phyloP scores from a whole-genome alignment of 2,329 filamentous ascomycete genomes.

The Chrysoporthe cubensis region DNA sequence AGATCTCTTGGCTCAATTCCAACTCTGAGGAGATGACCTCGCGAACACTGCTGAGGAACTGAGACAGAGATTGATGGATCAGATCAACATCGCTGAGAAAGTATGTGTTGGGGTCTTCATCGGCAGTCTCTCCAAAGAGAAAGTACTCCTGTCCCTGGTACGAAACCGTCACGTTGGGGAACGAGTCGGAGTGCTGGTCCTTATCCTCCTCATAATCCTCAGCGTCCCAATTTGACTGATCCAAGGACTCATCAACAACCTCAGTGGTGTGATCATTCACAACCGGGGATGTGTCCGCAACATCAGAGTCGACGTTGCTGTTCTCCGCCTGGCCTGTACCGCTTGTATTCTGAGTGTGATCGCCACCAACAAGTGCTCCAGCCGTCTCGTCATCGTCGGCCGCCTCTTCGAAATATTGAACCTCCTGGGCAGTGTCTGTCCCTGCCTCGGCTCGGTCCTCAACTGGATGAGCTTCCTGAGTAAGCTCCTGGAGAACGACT shows the following conservation, averaged over 20 bases:
- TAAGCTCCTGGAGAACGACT: background rate
- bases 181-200: conserved; percentile 20
- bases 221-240: conserved; percentile 16
- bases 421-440: conserved; percentile 5
- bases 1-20: conserved; percentile 50
- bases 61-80: conserved; percentile 49
- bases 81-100: conserved; percentile 51
- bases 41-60: conserved; percentile 50
- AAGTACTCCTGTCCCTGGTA: conserved; percentile 40
- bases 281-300: background rate
- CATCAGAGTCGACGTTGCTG: background rate
- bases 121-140: conserved; percentile 39
- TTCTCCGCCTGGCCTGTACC: conserved; percentile 18
- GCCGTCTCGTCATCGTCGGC: conserved; percentile 22
- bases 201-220: conserved; percentile 24
- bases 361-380: conserved; percentile 19
- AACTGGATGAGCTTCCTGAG: conserved; percentile 1
- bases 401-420: background rate
- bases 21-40: conserved; percentile 52
- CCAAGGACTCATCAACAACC: conserved; percentile 11
- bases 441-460: conserved; percentile 24
- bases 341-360: conserved; percentile 23
- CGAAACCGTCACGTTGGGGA: conserved; percentile 37
- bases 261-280: background rate
- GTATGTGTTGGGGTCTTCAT: conserved; percentile 44